phyloP scores from a whole-genome alignment of 192 early-diverging fungal species.

The Coemansia sp. region DNA sequence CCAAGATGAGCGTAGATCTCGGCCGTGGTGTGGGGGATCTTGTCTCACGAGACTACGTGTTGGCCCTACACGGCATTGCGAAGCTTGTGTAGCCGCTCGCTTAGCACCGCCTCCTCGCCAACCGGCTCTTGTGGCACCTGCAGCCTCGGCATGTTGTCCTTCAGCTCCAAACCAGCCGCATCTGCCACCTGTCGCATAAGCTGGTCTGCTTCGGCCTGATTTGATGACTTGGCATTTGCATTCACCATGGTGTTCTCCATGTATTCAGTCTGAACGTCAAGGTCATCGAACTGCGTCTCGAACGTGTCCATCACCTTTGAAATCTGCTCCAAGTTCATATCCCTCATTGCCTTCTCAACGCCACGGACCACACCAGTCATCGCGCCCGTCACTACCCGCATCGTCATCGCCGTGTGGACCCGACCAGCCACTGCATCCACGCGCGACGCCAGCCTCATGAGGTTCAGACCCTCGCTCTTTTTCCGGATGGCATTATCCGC shows the following conservation, averaged over 20 bases:
- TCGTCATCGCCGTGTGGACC: slow-evolving; percentile 92
- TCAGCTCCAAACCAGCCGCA: slow-evolving; percentile 89
- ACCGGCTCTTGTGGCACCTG: slow-evolving; percentile 54
- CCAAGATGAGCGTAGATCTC: not conserved
- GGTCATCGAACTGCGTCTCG: slow-evolving; percentile 93
- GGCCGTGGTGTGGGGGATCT: not conserved
- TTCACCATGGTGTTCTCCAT: slow-evolving; percentile 94
- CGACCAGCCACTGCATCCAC: slow-evolving; percentile 89
- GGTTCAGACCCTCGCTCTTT: slow-evolving; percentile 90
- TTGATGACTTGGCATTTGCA: slow-evolving; percentile 82
- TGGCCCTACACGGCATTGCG: slow-evolving; percentile 50
- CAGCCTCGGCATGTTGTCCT: slow-evolving; percentile 44
- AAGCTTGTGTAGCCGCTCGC: slow-evolving; percentile 62
- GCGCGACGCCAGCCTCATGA: slow-evolving; percentile 81
- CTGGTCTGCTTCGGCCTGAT: slow-evolving; percentile 86
- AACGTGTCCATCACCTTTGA: slow-evolving; percentile 99
- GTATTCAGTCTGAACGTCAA: slow-evolving; percentile 96
- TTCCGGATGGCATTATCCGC: slow-evolving; percentile 96
- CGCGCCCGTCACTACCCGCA: slow-evolving; percentile 78
- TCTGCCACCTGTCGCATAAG: slow-evolving; percentile 98
- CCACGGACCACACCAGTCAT: slow-evolving; percentile 89
- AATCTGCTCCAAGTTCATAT: slow-evolving; percentile 97
- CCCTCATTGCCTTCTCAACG: slow-evolving; percentile 91
- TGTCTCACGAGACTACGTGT: not conserved
- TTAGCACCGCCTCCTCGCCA: slow-evolving; percentile 58